phyloP scores from a whole-genome alignment of 768 basidiomycete species.

The Termitomyces titanicus region DNA sequence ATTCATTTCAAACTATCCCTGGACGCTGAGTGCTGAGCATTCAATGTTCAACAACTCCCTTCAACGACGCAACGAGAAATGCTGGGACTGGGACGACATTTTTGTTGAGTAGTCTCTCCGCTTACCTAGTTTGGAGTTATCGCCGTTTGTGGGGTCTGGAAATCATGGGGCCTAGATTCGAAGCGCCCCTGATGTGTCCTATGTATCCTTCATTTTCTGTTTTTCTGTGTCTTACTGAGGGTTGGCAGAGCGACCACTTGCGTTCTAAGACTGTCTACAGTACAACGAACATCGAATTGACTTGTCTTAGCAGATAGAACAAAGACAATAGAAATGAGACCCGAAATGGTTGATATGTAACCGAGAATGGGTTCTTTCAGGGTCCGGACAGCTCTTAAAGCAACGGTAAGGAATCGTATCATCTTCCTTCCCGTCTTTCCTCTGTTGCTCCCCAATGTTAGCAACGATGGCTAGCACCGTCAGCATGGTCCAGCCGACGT shows the following conservation, averaged over 20 bases:
- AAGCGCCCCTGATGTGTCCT: not conserved
- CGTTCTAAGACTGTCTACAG: not conserved
- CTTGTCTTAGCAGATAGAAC: slow-evolving; percentile 6
- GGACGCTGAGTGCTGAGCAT: no score
- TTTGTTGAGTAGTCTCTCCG: not conserved
- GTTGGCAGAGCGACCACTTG: not conserved
- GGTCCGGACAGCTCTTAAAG: slow-evolving; percentile 10
- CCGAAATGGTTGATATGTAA: slow-evolving; percentile 3
- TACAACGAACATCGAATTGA: no score
- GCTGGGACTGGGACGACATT: no score
- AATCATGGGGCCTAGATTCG: not conserved
- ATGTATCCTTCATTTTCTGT: no score
- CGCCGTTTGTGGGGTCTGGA: not conserved
- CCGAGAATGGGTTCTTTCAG: slow-evolving; percentile 11
- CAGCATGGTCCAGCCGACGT: slow-evolving; percentile 3
- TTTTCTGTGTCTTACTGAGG: not conserved
- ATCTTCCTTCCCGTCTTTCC: slow-evolving; percentile 8
- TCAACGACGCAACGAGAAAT: not conserved
- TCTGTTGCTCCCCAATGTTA: slow-evolving; percentile 7
- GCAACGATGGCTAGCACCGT: slow-evolving; percentile 15
- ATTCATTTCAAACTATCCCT: not conserved
- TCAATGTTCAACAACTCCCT: not conserved
- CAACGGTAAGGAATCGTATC: slow-evolving; percentile 11
- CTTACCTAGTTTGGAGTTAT: not conserved
- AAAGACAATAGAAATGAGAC: slow-evolving; percentile 1